A percentile compares a stretch with the other conserved stretches of the same genome.
These are phyloP conservation scores for Stylosanthes scabra DNA, from an alignment of 331 rosid species.

Conservation along the genomic window DNA sequence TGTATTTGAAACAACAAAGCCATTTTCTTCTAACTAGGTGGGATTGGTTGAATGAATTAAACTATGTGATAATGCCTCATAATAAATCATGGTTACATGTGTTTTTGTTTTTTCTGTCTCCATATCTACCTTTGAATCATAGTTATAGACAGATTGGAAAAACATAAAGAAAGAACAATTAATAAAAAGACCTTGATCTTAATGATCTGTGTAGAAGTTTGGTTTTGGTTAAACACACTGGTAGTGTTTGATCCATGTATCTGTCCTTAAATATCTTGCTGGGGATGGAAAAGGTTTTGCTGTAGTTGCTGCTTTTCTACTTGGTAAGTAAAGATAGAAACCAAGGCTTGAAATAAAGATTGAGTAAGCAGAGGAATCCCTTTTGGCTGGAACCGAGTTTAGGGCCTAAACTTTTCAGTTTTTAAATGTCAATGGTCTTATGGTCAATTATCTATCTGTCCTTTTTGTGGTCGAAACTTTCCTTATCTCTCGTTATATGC, in stretches of 20 bases:
- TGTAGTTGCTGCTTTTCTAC: background rate
- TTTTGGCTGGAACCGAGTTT: no score
- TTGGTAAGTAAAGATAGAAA: background rate
- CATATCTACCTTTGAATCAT: background rate
- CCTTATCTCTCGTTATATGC: background rate
- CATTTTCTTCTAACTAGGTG: no score
- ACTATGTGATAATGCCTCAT: no score
- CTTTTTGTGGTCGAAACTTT: background rate
- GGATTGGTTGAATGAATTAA: no score
- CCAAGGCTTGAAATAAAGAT: background rate
- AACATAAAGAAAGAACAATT: background rate
- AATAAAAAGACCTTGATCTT: background rate
- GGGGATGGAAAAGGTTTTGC: background rate
- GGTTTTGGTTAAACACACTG: background rate
- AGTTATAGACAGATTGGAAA: background rate
- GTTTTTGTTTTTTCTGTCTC: no score
- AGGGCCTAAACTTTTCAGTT: no score
- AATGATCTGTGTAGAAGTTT: background rate
- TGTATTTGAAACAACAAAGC: conserved; percentile 42
- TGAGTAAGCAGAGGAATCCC: background rate
- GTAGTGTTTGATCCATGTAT: background rate
- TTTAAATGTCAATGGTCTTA: no score
- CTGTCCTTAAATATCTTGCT: no score
- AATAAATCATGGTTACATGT: background rate
- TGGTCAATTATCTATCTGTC: no score